A percentile compares a stretch with the other conserved stretches of the same genome.
These are phyloP conservation scores for Saksenaea vasiformis DNA, from an alignment of 371 early-diverging fungal species.

Conservation along the genomic window DNA sequence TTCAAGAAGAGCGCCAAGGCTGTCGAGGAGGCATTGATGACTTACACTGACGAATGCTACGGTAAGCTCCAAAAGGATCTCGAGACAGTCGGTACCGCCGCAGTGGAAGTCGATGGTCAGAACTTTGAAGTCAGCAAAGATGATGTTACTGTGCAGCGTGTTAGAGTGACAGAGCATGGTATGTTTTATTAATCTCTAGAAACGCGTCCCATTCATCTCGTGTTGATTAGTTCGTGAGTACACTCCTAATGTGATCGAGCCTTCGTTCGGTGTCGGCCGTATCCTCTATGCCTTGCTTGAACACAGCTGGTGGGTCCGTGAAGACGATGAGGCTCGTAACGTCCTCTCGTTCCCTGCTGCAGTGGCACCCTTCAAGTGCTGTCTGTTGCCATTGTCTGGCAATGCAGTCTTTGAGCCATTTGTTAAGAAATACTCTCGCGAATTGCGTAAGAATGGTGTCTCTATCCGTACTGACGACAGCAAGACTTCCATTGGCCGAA, in stretches of 20 bases:
- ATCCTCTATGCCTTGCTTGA: slow-evolving; percentile 98
- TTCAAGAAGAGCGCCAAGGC: slow-evolving; percentile 92
- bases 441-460: slow-evolving; percentile 46
- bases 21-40: slow-evolving; percentile 77
- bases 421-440: slow-evolving; percentile 60
- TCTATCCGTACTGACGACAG: slow-evolving; percentile 89
- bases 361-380: slow-evolving; percentile 95
- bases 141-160: slow-evolving; percentile 73
- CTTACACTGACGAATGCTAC: slow-evolving; percentile 64
- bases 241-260: slow-evolving; percentile 99
- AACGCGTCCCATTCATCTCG: not conserved
- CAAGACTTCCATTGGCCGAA: slow-evolving; percentile 93
- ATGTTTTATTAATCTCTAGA: slow-evolving; percentile 20
- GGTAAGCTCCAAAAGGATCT: slow-evolving; percentile 61
- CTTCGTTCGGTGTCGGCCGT: slow-evolving; percentile 99
- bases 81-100: slow-evolving; percentile 48
- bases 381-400: slow-evolving; percentile 89
- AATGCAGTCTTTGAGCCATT: slow-evolving; percentile 76
- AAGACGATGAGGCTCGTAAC: slow-evolving; percentile 87
- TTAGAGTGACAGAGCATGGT: slow-evolving; percentile 81
- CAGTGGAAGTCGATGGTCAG: slow-evolving; percentile 69
- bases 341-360: slow-evolving; percentile 91
- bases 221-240: slow-evolving; percentile 84
- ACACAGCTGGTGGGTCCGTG: slow-evolving; percentile 94
- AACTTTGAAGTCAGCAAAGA: slow-evolving; percentile 70